These are phyloP conservation scores for Ulmus americana DNA, from an alignment of 331 rosid genomes.

Conservation along the genomic window DNA sequence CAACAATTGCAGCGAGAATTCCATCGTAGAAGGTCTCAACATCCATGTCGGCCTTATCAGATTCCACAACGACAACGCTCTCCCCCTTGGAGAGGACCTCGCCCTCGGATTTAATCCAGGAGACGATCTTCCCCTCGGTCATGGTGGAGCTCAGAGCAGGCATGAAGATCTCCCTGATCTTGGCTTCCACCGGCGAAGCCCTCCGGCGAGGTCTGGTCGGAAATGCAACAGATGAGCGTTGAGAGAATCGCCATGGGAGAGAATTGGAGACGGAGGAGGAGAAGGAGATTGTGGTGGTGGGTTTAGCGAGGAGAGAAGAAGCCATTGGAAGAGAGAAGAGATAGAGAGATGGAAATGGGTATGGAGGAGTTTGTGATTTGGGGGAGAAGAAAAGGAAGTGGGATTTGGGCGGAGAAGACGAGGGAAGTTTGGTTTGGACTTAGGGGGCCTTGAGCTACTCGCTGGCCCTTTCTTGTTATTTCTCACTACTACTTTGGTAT, in stretches of 20 bases:
- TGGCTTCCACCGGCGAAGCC: slow-evolving; percentile 38
- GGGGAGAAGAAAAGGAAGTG: background rate
- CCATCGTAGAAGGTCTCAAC: slow-evolving; percentile 93
- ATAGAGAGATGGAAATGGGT: background rate
- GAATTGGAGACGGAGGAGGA: slow-evolving; percentile 50
- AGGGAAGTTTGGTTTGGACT: slow-evolving; percentile 38
- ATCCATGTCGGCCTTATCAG: slow-evolving; percentile 95
- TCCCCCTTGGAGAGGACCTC: slow-evolving; percentile 90
- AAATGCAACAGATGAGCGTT: slow-evolving; percentile 25
- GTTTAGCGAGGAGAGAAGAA: slow-evolving; percentile 33
- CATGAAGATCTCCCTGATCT: slow-evolving; percentile 95
- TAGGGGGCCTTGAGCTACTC: slow-evolving; percentile 28
- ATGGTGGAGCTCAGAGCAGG: slow-evolving; percentile 96
- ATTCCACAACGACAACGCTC: slow-evolving; percentile 91
- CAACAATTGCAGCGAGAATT: slow-evolving; percentile 80
- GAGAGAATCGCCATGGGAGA: slow-evolving; percentile 29
- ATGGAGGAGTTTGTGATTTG: background rate
- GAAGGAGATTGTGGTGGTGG: slow-evolving; percentile 43
- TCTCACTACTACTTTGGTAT: slow-evolving; percentile 20
- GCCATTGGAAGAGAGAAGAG: slow-evolving; percentile 37
- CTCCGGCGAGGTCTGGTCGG: slow-evolving; percentile 34
- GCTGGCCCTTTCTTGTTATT: background rate
- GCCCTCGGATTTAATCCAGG: slow-evolving; percentile 92
- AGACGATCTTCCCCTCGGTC: slow-evolving; percentile 95
- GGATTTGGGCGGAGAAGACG: slow-evolving; percentile 55